Evolutionary conservation across 2,329 filamentous ascomycete genomes (phyloP), one percentile per base, ranked within the genome.

Genomic region (Stylonectria norvegica): DNA sequence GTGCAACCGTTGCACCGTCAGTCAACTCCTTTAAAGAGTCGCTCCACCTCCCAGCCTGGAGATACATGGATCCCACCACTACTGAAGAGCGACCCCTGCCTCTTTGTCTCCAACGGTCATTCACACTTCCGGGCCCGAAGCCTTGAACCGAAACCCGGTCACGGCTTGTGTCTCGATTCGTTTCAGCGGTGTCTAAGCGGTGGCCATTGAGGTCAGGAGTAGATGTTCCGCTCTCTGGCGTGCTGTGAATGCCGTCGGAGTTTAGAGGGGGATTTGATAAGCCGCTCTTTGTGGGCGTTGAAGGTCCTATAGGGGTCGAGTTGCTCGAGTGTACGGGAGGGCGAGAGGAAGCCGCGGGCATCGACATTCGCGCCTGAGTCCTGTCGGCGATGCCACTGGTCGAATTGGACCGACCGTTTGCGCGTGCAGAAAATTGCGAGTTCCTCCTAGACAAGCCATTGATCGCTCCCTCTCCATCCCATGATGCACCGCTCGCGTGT

Each of bases 31-130:
- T 85, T 32, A 97, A 64, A 6, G 91, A 90, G 66, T 97, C 90
- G 34, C 75, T 79, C 89, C 93, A 96, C 47, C 89, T 81, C 18
- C 93, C 93, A 38, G 89, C 86, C 63, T 90, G 86, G 52, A 98
- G 78, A 61, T 91, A 94, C 50, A 96, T 72, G 12, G 86, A 89
- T 1, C 88, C 91, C 51, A 95, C 75, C 7, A 95, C 78, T 41
- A 96, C 83, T 16, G 81, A 80, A 11, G 87, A 77, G 39, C 91
- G 81, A 19, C 86, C 85, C 62, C 86, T 90, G 20, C 88, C 88
- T 61, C 88, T 89, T 52, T 84, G 83, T 47, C 88, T 83, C 60
- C 82, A 86, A 48, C 85, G 75, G 58, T 95, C 89, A 50, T 83
- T 85, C 44, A 85, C 71, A 40, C 85, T 84, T 34, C 80, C 78